These are phyloP conservation scores for Fusarium pseudoanthophilum DNA, from an alignment of 2,329 filamentous ascomycete species.

Conservation along the genomic window DNA sequence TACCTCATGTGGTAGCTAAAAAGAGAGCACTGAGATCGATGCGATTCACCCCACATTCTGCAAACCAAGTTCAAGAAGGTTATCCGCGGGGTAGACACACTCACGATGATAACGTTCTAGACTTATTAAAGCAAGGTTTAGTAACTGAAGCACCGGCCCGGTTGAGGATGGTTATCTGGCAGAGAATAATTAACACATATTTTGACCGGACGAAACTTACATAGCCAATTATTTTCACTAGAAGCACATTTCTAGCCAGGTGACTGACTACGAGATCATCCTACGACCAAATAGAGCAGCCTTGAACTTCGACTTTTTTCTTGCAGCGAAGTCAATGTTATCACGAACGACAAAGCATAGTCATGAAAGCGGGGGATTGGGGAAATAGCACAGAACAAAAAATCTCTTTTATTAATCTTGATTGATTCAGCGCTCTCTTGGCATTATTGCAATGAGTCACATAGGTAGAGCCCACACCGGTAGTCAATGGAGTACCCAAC, in stretches of 20 bases:
- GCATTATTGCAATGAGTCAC: neutral
- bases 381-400: neutral
- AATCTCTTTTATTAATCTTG: neutral
- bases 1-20: conserved; percentile 2
- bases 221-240: neutral
- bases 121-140: neutral
- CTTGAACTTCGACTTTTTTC: neutral
- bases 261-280: neutral
- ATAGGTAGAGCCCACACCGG: neutral
- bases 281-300: too few relatives aligned
- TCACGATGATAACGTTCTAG: neutral
- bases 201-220: neutral
- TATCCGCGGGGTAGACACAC: neutral
- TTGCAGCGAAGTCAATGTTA: neutral
- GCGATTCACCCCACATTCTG: neutral
- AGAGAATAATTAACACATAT: neutral
- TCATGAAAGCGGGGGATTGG: neutral
- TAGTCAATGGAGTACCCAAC: neutral
- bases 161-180: neutral
- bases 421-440: neutral
- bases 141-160: neutral
- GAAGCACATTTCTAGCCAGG: neutral
- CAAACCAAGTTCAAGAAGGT: neutral
- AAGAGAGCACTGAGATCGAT: conserved; percentile 6
- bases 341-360: neutral